Evolutionary conservation across 768 basidiomycete genomes (phyloP).

Genomic region (Hysterangium stoloniferum): DNA sequence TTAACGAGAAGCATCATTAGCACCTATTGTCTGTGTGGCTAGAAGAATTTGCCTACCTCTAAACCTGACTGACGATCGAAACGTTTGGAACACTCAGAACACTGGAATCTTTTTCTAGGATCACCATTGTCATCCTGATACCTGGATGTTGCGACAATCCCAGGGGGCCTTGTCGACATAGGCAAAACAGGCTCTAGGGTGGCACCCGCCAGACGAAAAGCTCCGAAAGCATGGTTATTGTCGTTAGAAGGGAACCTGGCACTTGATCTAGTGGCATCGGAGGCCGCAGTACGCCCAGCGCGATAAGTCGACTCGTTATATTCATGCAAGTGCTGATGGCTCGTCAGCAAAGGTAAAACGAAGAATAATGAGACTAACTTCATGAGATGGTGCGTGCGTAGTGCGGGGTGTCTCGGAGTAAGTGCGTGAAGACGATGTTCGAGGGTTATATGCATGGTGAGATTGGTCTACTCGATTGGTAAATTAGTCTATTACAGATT

Average conservation of each 20-base stretch:
- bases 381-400: too few species aligned
- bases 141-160: not conserved
- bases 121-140: not conserved
- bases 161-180: slow-evolving; percentile 2
- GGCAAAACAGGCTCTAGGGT: not conserved
- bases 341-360: not conserved
- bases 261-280: not conserved
- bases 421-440: too few species aligned
- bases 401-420: too few species aligned
- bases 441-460: too few species aligned
- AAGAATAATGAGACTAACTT: not conserved
- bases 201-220: not conserved
- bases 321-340: not conserved
- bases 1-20: too few species aligned
- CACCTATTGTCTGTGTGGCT: not conserved
- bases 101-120: slow-evolving; percentile 5
- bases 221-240: not conserved
- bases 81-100: slow-evolving; percentile 4
- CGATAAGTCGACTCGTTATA: too few species aligned
- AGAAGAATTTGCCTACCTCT: not conserved
- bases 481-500: too few species aligned
- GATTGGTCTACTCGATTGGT: too few species aligned
- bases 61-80: slow-evolving; percentile 10
- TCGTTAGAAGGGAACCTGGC: not conserved
- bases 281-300: too few species aligned